Evolutionary conservation across 495 filamentous ascomycete genomes (phyloP), one percentile per base, ranked within the genome.

Genomic region (Aspergillus hancockii): DNA sequence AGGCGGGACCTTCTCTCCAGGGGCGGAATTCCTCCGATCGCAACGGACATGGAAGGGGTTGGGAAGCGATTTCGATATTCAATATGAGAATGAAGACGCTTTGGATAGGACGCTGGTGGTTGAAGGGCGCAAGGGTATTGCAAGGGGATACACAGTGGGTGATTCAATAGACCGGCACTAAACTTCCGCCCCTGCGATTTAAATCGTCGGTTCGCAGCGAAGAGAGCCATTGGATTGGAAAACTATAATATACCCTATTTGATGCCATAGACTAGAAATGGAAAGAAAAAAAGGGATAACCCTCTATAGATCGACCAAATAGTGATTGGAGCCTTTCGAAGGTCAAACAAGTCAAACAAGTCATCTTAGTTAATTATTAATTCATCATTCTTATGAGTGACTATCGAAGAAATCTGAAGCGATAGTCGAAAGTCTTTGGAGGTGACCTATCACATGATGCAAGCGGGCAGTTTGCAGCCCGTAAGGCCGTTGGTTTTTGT

Each of bases 31-130:
- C 66, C 71, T 98, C 58, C 82, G 85, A 43, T 88, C 86, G 12
- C 88, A 92, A 64, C 73, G 94, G 57, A 95, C 89, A 8, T 99
- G 94, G 94, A 89, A 86, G 69, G 94, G 94, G 0, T 72, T 99
- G 28, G 95, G 94, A 0, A 95, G 87, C 58, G 94, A 98, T 71
- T 94, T 91, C 59, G 80, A 81, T 43, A 80, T 87, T 30, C 78
- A 77, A 50, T 87, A 91, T 64, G 85, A 88, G 43, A 83, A 88
- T 10, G 80, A 83, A 13, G 78, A 84, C 14, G 46, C 57, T 30
- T 64, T 59, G 14, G 73, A 78, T 38, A 81, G 83, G 21, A 83
- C 84, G 8, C 53, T 73, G 36, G 80, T 92, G 54, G 90, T 96
- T 69, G 86, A 95, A 71, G 94, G 94, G 25, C 87, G 91, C 69